Percentiles rank a stretch among this genome's conserved stretches.
Evolutionary conservation across 495 filamentous ascomycete species (phyloP).

Genomic region (Neurospora intermedia): DNA sequence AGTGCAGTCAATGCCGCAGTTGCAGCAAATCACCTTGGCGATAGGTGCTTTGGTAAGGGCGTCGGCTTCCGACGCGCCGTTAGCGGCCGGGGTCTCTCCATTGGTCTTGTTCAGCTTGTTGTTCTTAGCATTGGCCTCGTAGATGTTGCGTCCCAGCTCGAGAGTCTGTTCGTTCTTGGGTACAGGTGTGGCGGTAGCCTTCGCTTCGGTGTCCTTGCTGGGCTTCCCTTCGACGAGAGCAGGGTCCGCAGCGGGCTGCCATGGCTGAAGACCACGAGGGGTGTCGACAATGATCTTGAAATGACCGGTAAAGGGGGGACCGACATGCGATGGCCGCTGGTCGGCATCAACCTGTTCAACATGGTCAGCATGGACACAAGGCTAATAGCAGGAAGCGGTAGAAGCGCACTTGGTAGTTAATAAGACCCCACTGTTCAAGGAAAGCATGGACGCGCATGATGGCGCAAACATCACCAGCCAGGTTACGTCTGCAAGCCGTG

Average conservation of each 20-base stretch:
- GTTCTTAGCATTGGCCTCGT: slow-evolving; percentile 85
- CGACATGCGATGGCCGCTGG: slow-evolving; percentile 86
- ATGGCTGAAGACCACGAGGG: slow-evolving; percentile 85
- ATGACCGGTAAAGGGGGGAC: slow-evolving; percentile 93
- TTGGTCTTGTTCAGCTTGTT: slow-evolving; percentile 62
- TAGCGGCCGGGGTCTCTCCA: slow-evolving; percentile 54
- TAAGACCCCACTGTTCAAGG: slow-evolving; percentile 97
- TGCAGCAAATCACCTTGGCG: slow-evolving; percentile 62
- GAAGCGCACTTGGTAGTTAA: slow-evolving; percentile 85
- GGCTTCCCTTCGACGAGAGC: slow-evolving; percentile 54
- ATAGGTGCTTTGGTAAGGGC: slow-evolving; percentile 47
- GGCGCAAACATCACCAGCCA: slow-evolving; percentile 95
- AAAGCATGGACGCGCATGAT: slow-evolving; percentile 98
- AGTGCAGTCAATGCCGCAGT: slow-evolving; percentile 89
- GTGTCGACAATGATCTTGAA: slow-evolving; percentile 91
- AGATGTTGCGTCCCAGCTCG: slow-evolving; percentile 87
- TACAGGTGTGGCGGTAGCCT: slow-evolving; percentile 47
- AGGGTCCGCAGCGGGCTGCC: slow-evolving; percentile 77
- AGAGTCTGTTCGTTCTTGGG: slow-evolving; percentile 75
- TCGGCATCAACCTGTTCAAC: slow-evolving; percentile 77
- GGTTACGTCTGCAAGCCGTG: slow-evolving; percentile 90
- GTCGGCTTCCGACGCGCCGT: slow-evolving; percentile 44
- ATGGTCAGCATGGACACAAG: slow-evolving; percentile 14
- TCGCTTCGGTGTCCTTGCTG: slow-evolving; percentile 67
- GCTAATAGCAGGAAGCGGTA: neutral